Evolutionary conservation across 2,329 filamentous ascomycete species (phyloP).

Genomic region (Penicillium psychrosexuale): DNA sequence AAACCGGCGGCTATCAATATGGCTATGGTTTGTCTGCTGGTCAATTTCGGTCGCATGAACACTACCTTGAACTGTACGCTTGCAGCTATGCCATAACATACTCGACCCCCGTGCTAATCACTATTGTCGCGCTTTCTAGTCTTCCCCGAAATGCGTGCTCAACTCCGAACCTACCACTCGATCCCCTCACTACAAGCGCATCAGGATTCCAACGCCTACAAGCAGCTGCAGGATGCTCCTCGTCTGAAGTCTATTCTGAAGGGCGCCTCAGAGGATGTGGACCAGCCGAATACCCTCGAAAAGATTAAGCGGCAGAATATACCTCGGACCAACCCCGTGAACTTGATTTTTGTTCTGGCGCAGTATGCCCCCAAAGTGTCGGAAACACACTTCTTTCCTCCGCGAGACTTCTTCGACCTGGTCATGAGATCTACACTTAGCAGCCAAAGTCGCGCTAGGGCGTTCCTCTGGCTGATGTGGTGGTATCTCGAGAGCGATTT

Average conservation of each 20-base stretch:
- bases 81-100: neutral
- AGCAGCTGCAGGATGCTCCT: constrained; percentile 94
- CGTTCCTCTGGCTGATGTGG: constrained; percentile 98
- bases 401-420: constrained; percentile 90
- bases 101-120: constrained; percentile 2
- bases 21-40: constrained; percentile 97
- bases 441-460: constrained; percentile 76
- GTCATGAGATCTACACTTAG: constrained; percentile 85
- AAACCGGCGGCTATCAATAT: constrained; percentile 91
- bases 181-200: constrained; percentile 94
- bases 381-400: constrained; percentile 81
- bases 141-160: constrained; percentile 98
- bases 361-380: constrained; percentile 88
- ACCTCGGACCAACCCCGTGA: constrained; percentile 93
- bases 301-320: constrained; percentile 68
- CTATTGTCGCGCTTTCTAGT: constrained; percentile 53
- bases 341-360: constrained; percentile 91
- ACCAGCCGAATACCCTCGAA: constrained; percentile 78
- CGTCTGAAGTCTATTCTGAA: constrained; percentile 96
- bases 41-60: constrained; percentile 98
- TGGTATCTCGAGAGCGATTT: constrained; percentile 98
- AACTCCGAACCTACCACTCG: constrained; percentile 94
- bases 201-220: constrained; percentile 93
- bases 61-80: constrained; percentile 90
- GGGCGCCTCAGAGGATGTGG: constrained; percentile 85